Conservation (phyloP, 192 early-diverging fungal genomes). For the Coemansia sp. region DNA sequence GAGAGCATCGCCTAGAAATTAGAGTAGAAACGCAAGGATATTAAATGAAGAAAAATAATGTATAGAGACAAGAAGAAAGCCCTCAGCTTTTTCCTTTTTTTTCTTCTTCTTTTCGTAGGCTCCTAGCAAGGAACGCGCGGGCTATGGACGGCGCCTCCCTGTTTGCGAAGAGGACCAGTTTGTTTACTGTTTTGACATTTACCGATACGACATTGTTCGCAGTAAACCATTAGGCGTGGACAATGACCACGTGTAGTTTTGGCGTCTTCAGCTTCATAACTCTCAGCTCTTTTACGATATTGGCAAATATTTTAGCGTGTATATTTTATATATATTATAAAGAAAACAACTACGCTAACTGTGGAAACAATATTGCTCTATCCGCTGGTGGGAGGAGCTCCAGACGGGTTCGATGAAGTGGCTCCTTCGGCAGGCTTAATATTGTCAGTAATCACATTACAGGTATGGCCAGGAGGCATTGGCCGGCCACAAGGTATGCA, state of each 20-base stretch:
- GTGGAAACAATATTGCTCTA: background rate
- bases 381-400: background rate
- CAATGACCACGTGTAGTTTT: background rate
- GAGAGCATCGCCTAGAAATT: background rate
- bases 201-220: background rate
- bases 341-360: background rate
- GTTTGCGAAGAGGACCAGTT: background rate
- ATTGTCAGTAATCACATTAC: background rate
- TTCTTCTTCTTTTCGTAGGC: background rate
- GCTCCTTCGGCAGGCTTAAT: background rate
- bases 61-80: background rate
- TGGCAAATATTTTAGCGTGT: background rate
- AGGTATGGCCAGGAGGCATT: background rate
- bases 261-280: background rate
- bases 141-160: constrained; percentile 2
- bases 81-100: background rate
- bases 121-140: background rate
- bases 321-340: background rate
- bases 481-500: background rate
- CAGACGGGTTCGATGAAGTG: background rate
- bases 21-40: background rate
- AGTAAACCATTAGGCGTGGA: background rate
- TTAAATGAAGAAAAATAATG: constrained; percentile 2
- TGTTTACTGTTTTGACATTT: background rate
- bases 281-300: background rate